phyloP scores from a whole-genome alignment of 2,329 filamentous ascomycete species.

The Orbilia oligospora region DNA sequence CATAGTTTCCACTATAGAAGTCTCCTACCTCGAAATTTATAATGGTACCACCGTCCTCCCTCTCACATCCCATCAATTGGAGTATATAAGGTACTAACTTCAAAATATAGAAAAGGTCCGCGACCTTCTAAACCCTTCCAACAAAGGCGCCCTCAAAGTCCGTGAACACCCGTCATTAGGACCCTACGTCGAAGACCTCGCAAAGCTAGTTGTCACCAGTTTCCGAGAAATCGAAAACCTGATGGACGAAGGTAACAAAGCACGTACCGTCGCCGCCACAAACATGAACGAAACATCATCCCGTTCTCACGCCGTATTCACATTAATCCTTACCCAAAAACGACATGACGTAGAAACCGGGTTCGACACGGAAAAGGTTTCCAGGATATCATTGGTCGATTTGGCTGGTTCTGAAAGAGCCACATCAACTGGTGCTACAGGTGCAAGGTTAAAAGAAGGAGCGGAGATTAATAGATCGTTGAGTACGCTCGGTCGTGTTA shows the following conservation, averaged over 20 bases:
- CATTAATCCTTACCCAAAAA: conserved; percentile 94
- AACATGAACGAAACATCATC: conserved; percentile 99
- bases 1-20: conserved; percentile 91
- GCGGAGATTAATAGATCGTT: conserved; percentile 98
- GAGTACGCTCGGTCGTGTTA: conserved; percentile 96
- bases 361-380: conserved; percentile 97
- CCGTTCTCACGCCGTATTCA: conserved; percentile 98
- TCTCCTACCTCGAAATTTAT: conserved; percentile 99
- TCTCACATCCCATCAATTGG: neutral
- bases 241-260: conserved; percentile 99
- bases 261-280: conserved; percentile 91
- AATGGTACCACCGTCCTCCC: conserved; percentile 70
- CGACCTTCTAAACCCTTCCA: conserved; percentile 93
- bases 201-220: conserved; percentile 91
- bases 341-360: conserved; percentile 90
- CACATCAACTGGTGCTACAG: conserved; percentile 95
- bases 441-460: conserved; percentile 94
- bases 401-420: conserved; percentile 97
- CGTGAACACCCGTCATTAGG: conserved; percentile 97
- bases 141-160: conserved; percentile 96
- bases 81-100: conserved; percentile 23
- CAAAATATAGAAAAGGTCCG: conserved; percentile 82
- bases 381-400: conserved; percentile 98
- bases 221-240: conserved; percentile 96
- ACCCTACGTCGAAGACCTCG: conserved; percentile 97